A percentile compares a stretch with the other conserved stretches of the same genome.
Conservation (phyloP, 345 rosid genomes). For the Euphorbia lathyris region DNA sequence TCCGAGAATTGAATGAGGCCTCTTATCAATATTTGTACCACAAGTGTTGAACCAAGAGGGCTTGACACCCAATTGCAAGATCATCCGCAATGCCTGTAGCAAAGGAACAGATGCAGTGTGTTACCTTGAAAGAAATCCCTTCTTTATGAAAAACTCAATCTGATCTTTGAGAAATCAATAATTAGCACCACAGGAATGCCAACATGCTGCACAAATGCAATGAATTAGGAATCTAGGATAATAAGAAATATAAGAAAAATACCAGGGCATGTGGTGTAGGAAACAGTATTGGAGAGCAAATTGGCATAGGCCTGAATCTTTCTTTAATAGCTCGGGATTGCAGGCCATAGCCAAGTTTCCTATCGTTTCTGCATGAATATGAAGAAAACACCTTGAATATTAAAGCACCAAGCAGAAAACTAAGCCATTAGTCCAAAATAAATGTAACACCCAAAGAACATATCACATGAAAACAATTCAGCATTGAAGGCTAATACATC, state of each 20-base stretch:
- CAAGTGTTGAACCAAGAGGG: conserved; percentile 93
- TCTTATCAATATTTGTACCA: conserved; percentile 63
- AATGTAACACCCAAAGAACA: neutral
- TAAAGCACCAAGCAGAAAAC: conserved; percentile 1
- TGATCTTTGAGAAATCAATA: conserved; percentile 1
- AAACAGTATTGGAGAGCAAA: conserved; percentile 77
- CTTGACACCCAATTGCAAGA: conserved; percentile 91
- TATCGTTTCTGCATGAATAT: conserved; percentile 58
- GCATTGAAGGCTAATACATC: neutral
- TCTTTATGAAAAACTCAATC: neutral
- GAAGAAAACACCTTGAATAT: conserved; percentile 16
- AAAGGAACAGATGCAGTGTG: conserved; percentile 15
- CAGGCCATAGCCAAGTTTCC: conserved; percentile 45
- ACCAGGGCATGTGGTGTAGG: conserved; percentile 96
- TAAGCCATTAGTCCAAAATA: neutral
- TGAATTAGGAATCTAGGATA: neutral
- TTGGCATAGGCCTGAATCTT: conserved; percentile 94
- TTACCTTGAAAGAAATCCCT: neutral
- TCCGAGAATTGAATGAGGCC: conserved; percentile 75
- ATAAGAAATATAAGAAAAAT: conserved; percentile 10
- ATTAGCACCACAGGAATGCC: neutral
- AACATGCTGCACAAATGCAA: neutral
- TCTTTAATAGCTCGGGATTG: conserved; percentile 56
- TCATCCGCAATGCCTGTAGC: conserved; percentile 87
- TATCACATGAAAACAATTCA: conserved; percentile 10